Evolutionary conservation across 2,329 filamentous ascomycete species (phyloP).

Genomic region (Parastagonospora avenae): DNA sequence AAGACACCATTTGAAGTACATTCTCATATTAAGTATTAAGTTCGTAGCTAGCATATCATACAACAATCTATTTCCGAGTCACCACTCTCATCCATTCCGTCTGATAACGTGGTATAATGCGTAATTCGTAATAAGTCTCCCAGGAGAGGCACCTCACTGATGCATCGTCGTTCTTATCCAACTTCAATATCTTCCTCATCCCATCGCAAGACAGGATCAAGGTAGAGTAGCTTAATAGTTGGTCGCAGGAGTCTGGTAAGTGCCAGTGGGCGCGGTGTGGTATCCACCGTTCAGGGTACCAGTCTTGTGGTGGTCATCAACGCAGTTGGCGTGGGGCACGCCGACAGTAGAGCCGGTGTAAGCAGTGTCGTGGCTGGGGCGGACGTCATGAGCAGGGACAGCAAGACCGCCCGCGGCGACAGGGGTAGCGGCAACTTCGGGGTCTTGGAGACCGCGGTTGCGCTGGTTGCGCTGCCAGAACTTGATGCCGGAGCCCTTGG

Average conservation of each 20-base stretch:
- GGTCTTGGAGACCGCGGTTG: slow-evolving; percentile 46
- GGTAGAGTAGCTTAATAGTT: slow-evolving; percentile 11
- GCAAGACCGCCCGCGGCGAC: slow-evolving; percentile 24
- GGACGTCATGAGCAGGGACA: slow-evolving; percentile 36
- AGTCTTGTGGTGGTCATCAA: slow-evolving; percentile 37
- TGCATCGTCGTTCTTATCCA: background rate
- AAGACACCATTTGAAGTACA: background rate
- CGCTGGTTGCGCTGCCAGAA: slow-evolving; percentile 51
- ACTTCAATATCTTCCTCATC: too few species aligned
- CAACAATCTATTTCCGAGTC: slow-evolving; percentile 1
- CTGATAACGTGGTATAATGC: slow-evolving; percentile 31
- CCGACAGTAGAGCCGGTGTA: slow-evolving; percentile 55
- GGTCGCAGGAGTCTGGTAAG: slow-evolving; percentile 39
- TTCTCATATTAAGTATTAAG: slow-evolving; percentile 21
- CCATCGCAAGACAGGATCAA: background rate
- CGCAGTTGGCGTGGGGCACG: slow-evolving; percentile 41
- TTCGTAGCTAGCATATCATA: slow-evolving; percentile 9
- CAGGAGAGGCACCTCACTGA: background rate
- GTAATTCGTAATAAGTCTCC: slow-evolving; percentile 12
- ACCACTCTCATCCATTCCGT: background rate
- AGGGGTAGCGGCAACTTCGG: slow-evolving; percentile 50
- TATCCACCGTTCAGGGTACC: slow-evolving; percentile 46
- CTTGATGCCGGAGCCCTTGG: slow-evolving; percentile 60
- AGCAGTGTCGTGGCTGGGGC: slow-evolving; percentile 57
- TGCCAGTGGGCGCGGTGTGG: slow-evolving; percentile 52